phyloP scores from a whole-genome alignment of 768 basidiomycete genomes.

The Cubamyces sp. region DNA sequence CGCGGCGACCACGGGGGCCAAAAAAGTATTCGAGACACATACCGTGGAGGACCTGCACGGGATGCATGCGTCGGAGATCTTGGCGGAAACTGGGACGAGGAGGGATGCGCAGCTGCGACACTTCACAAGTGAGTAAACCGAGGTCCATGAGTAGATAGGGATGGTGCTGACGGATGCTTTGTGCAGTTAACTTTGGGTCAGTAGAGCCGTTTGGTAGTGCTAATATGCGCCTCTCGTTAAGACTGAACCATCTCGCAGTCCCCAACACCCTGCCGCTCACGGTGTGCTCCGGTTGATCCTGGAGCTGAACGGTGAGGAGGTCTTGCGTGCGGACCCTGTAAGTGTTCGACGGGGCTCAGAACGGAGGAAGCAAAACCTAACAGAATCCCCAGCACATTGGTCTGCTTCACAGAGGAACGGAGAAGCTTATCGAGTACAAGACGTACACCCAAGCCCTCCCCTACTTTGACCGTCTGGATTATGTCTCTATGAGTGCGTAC shows the following conservation, averaged over 20 bases:
- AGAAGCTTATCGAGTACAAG: conserved; percentile 99
- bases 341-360: conserved; percentile 30
- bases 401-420: conserved; percentile 94
- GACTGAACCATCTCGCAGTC: conserved; percentile 48
- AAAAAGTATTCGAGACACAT: conserved; percentile 66
- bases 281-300: conserved; percentile 97
- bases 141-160: conserved; percentile 1
- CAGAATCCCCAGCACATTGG: conserved; percentile 77
- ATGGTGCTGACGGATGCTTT: conserved; percentile 6
- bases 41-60: conserved; percentile 86
- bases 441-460: conserved; percentile 97
- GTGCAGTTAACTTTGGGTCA: conserved; percentile 88
- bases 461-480: conserved; percentile 98
- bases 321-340: conserved; percentile 84
- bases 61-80: conserved; percentile 76
- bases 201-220: conserved; percentile 24
- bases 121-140: conserved; percentile 75
- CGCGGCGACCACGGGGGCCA: conserved; percentile 39
- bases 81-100: conserved; percentile 71
- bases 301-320: conserved; percentile 97
- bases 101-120: conserved; percentile 86
- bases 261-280: conserved; percentile 98
- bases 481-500: conserved; percentile 95
- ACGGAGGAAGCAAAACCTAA: not conserved
- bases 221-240: not conserved